These are phyloP conservation scores for Globisporangium splendens DNA, from an alignment of 352 stramenopile genomes.

Conservation along the genomic window DNA sequence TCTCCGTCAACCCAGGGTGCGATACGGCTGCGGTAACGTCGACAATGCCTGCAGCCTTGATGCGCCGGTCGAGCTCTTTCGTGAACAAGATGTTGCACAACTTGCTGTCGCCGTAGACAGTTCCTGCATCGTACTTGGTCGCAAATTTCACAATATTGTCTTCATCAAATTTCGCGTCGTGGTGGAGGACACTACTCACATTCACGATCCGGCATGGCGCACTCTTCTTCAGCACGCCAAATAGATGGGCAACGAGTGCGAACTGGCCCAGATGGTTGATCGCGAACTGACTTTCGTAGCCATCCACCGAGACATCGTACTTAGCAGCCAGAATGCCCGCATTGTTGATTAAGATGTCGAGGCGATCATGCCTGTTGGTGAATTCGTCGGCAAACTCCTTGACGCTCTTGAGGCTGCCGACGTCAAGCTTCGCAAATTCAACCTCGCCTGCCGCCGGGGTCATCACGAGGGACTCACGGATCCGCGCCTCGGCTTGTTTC, in stretches of 20 bases:
- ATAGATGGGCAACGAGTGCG: constrained; percentile 21
- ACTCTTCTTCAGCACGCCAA: constrained; percentile 21
- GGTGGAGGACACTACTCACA: constrained; percentile 13
- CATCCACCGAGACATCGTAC: too few relatives aligned
- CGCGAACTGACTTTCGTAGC: too few relatives aligned
- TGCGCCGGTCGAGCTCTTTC: constrained; percentile 4
- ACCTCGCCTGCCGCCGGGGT: neutral
- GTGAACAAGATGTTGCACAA: constrained; percentile 6
- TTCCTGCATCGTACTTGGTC: neutral
- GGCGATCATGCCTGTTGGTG: too few relatives aligned
- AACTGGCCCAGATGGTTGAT: constrained; percentile 30
- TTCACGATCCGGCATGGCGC: neutral
- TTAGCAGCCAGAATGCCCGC: neutral
- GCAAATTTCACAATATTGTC: neutral
- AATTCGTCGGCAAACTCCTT: constrained; percentile 13
- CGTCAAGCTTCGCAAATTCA: constrained; percentile 2
- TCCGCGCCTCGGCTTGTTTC: neutral
- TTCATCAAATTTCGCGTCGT: constrained; percentile 1
- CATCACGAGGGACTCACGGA: neutral
- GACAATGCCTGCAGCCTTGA: neutral
- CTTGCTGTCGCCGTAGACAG: constrained; percentile 3
- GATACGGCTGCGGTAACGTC: neutral
- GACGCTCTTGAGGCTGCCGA: neutral
- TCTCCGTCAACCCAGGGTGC: constrained; percentile 7
- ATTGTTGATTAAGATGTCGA: constrained; percentile 17